These are phyloP conservation scores for Podospora bellae-mahoneyi DNA, from an alignment of 495 filamentous ascomycete species.

Conservation along the genomic window DNA sequence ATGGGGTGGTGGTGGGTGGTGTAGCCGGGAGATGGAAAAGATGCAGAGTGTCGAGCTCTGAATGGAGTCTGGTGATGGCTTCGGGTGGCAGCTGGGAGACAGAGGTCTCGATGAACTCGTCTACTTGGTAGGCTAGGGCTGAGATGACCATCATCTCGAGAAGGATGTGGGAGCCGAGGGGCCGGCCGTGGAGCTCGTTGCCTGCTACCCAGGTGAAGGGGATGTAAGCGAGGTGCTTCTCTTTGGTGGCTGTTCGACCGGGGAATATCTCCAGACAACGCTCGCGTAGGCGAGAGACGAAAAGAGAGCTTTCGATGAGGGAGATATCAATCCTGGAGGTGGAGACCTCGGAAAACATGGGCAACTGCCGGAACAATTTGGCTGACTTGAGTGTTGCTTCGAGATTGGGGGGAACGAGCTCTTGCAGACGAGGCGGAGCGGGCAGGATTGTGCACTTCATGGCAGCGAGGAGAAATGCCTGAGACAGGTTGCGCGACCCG, in stretches of 20 bases:
- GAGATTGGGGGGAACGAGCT: too few relatives aligned
- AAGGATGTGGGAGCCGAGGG: not conserved
- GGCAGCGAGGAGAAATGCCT: not conserved
- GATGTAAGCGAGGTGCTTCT: not conserved
- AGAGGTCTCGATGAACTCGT: not conserved
- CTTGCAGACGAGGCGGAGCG: too few relatives aligned
- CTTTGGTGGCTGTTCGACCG: not conserved
- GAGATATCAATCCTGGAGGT: not conserved
- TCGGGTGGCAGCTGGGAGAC: not conserved
- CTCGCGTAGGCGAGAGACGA: too few relatives aligned
- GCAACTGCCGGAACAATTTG: not conserved
- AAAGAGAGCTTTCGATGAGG: not conserved
- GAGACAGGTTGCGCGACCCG: not conserved
- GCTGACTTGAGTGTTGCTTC: too few relatives aligned
- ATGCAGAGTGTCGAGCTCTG: too few relatives aligned
- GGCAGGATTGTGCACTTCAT: not conserved
- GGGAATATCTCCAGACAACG: too few relatives aligned
- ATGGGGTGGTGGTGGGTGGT: too few relatives aligned
- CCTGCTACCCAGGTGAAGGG: not conserved
- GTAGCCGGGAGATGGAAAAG: too few relatives aligned
- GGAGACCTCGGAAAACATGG: not conserved
- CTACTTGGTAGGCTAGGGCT: not conserved
- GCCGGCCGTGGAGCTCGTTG: not conserved
- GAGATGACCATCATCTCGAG: not conserved
- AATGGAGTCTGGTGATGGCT: too few relatives aligned